Base-by-base conservation (phyloP, 768 basidiomycete species). In the Holtermannia corniformis region DNA sequence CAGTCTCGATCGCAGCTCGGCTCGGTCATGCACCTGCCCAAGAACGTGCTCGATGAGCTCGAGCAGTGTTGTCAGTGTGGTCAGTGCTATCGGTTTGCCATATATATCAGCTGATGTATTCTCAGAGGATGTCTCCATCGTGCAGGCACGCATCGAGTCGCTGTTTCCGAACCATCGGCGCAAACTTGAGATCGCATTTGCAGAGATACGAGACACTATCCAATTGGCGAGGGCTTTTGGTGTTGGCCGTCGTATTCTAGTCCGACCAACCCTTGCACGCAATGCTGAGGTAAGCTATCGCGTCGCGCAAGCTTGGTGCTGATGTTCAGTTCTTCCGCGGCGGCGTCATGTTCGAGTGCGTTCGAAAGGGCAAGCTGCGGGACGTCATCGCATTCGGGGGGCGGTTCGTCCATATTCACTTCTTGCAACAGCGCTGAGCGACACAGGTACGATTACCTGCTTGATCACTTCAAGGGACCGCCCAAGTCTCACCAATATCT, bases 271-370 rank as follows among this genome's bases (percentile, higher is more conserved):
- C 1, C 49, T 70, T 52, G 56, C 62, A 2, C 47, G 58, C 19
- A 57, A 64, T 50, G 57, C 65, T 5, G 67, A 67, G 46, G 67
- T 64, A 40, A 53, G 65, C 21, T 12, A 2, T 20, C 2, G 16
- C 40, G 47, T 14, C 11, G 24, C 14, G 22, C 7, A 11, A 20
- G 13, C 28, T 28, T 27, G 23, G 21, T 47, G 43, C 27, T 32
- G 49, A 37, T 37, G 32, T 1, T 4, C 49, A 70, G 66, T 61
- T 65, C 43, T 69, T 65, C 59, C 44, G 56, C 1, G 68, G 66
- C 3, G 70, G 70, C n/a, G 51, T 70, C 50, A 69, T 70, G 64
- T 72, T 72, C 49, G 68, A 72, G 47, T 68, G 64, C 46, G 63
- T 70, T 5, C 50, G 60, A 13, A 49, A 60, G 25, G 60, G 61